These are phyloP conservation scores for Agroathelia rolfsii DNA, from an alignment of 1,284 basidiomycete genomes.

Conservation along the genomic window DNA sequence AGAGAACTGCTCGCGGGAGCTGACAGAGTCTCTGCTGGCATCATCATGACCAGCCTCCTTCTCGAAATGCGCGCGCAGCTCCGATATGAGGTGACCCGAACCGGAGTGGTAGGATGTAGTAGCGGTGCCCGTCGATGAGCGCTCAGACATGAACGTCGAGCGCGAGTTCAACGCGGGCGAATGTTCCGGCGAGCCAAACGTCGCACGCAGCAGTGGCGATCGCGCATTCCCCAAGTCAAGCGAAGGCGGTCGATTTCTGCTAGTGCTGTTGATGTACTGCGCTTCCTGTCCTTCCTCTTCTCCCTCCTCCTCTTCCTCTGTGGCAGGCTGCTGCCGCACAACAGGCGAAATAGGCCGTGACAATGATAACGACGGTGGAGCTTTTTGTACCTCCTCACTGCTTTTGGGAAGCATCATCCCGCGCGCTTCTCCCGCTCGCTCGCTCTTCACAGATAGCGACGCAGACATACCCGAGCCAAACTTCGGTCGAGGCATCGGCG, in stretches of 20 bases:
- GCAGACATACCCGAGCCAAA: too few relatives aligned
- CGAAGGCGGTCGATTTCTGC: slow-evolving; percentile 13
- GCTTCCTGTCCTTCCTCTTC: slow-evolving; percentile 5
- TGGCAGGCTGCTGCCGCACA: too few relatives aligned
- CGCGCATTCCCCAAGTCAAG: slow-evolving; percentile 13
- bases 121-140: too few relatives aligned
- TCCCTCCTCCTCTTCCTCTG: neutral
- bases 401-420: too few relatives aligned
- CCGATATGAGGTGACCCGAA: neutral
- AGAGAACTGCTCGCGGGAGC: too few relatives aligned
- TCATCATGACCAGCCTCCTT: neutral
- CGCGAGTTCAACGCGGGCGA: slow-evolving; percentile 19
- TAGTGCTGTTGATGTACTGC: slow-evolving; percentile 7
- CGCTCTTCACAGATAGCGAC: too few relatives aligned
- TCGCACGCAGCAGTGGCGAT: slow-evolving; percentile 44
- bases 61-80: neutral
- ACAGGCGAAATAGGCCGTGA: slow-evolving; percentile 1
- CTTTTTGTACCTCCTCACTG: too few relatives aligned
- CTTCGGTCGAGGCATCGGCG: slow-evolving; percentile 8
- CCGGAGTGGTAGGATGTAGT: too few relatives aligned
- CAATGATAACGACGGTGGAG: slow-evolving; percentile 5
- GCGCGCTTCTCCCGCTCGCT: too few relatives aligned
- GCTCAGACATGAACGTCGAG: slow-evolving; percentile 11
- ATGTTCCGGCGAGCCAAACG: slow-evolving; percentile 37
- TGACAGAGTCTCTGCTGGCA: too few relatives aligned